phyloP scores from a whole-genome alignment of 2,329 filamentous ascomycete genomes.

The Stagonosporopsis rhizophila region DNA sequence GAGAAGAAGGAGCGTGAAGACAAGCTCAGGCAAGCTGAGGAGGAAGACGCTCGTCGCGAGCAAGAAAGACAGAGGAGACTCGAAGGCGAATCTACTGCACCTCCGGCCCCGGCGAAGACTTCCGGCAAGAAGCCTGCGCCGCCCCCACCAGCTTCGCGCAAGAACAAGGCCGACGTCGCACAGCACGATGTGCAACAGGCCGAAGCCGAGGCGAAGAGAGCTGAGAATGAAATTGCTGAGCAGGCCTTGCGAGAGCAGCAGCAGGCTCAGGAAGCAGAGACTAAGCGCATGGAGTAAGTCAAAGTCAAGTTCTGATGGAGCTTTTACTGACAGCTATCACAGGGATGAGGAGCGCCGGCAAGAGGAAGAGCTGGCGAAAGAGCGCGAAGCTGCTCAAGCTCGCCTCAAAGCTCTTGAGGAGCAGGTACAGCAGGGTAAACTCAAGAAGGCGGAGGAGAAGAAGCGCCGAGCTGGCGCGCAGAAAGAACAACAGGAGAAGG shows the following conservation, averaged over 20 bases:
- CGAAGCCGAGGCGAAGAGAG: constrained; percentile 64
- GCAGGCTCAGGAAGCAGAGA: constrained; percentile 75
- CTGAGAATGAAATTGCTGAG: constrained; percentile 63
- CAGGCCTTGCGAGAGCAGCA: constrained; percentile 71
- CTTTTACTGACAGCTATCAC: constrained; percentile 34
- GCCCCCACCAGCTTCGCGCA: constrained; percentile 75
- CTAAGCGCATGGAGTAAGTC: constrained; percentile 82
- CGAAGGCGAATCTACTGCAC: constrained; percentile 74
- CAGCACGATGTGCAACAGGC: constrained; percentile 64
- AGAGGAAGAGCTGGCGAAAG: constrained; percentile 80
- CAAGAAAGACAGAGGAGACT: constrained; percentile 83
- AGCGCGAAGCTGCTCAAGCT: constrained; percentile 80
- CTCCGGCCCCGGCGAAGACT: constrained; percentile 60
- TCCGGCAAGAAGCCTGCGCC: constrained; percentile 65
- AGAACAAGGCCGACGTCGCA: constrained; percentile 64
- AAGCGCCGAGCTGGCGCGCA: constrained; percentile 86
- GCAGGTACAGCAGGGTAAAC: constrained; percentile 89
- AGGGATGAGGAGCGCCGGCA: constrained; percentile 77
- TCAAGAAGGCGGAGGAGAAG: constrained; percentile 97
- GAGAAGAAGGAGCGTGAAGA: constrained; percentile 88
- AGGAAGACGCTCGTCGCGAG: constrained; percentile 89
- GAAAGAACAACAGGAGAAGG: constrained; percentile 87
- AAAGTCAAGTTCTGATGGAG: background rate
- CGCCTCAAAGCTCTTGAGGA: constrained; percentile 90
- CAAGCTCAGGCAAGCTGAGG: constrained; percentile 86